Percentiles rank a stretch among this genome's conserved stretches.
Conservation (phyloP, 2,329 filamentous ascomycete genomes). For the Clarireedia monteithiana region DNA sequence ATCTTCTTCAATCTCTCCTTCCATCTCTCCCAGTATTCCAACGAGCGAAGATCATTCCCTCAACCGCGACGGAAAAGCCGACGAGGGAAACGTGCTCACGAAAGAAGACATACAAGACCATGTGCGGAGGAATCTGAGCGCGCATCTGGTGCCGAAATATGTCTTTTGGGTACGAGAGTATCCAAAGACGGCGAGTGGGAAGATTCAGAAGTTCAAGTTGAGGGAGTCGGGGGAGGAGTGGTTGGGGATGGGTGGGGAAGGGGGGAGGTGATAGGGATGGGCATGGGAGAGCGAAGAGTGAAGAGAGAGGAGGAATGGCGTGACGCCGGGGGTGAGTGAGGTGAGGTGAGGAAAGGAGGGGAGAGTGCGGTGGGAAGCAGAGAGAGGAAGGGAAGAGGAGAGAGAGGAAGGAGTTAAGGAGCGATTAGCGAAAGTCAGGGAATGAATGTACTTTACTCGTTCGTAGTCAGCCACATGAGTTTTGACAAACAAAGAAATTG, state of each 20-base stretch:
- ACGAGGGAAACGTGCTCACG: constrained; percentile 33
- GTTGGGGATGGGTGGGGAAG: not conserved
- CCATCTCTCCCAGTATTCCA: not conserved
- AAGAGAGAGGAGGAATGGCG: too few relatives aligned
- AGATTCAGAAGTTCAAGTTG: constrained; percentile 92
- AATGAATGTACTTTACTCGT: too few relatives aligned
- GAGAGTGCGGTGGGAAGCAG: not conserved
- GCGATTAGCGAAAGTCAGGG: too few relatives aligned
- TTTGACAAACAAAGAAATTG: too few relatives aligned
- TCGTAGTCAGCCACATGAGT: too few relatives aligned
- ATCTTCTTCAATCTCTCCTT: too few relatives aligned
- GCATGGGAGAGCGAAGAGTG: not conserved
- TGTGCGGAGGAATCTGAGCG: constrained; percentile 61
- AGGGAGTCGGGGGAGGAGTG: constrained; percentile 39
- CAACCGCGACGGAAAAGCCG: constrained; percentile 9
- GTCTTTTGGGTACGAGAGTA: constrained; percentile 84
- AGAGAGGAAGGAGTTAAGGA: not conserved
- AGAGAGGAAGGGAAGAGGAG: not conserved
- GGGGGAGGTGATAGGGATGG: not conserved
- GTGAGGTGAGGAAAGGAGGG: not conserved
- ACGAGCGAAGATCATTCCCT: too few relatives aligned
- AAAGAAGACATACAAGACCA: constrained; percentile 58
- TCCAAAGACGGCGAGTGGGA: constrained; percentile 92
- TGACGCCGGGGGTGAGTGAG: not conserved
- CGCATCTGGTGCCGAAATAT: constrained; percentile 77